Evolutionary conservation across 768 basidiomycete species (phyloP), one percentile per base, ranked within the genome.

Genomic region (Macrolepiota albuminosa): DNA sequence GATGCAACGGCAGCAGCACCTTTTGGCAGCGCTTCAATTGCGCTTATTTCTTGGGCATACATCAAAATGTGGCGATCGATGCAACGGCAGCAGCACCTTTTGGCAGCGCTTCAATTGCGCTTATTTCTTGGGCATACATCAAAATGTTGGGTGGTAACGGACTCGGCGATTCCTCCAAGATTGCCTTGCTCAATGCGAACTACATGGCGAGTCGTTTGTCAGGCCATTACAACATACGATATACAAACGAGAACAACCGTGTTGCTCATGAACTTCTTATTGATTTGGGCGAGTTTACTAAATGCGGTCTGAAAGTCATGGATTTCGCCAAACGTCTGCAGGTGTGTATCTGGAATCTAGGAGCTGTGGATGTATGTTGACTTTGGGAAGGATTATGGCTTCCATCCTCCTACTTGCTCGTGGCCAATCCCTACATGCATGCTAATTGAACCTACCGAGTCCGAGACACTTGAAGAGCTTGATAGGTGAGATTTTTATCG

Each of bases 61-160:
- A 93, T 97, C 81, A 96, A 92, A 78, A 98, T 99, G 97, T 84
- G 53, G 85, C 89, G 1, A 98, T 99, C 62, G 78, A 88, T 34
- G 91, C 97, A 6, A 89, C 98, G 49, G 86, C 96, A 9, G 92
- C 92, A 0, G 94, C 91, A 1, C 97, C 95, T 0, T 98, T 86
- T 70, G 96, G 97, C 48, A 95, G 93, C 64, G 92, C 97, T 3
- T 95, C 93, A 7, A 95, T 99, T 67, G 87, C 92, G 50, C 81
- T 95, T 61, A 98, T 98, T 67, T 98, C 95, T 0, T 98, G 96
- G 95, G 96, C 97, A 13, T 99, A 97, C 73, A 93, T 97, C 81
- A 96, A 92, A 78, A 98, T 99, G 97, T 84, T 99, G n/a, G 97
- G 97, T 31, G 96, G 95, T 8, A 77, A 84, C 57, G 97, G 97